phyloP scores from a whole-genome alignment of 2,329 filamentous ascomycete species.

The Aspergillus fumigatus region DNA sequence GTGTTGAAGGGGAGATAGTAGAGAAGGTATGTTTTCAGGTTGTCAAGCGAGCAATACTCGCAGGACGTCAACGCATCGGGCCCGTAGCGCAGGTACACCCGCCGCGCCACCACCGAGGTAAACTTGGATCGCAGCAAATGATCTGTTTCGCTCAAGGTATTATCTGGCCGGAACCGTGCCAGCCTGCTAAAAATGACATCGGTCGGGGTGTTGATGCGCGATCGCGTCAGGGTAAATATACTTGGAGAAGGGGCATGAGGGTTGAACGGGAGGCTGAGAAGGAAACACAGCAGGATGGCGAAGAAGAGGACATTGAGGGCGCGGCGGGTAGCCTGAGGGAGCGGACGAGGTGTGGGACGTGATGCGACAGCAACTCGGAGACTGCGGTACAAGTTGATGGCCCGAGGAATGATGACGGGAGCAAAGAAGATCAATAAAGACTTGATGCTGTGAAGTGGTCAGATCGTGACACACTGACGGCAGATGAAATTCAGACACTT shows the following conservation, averaged over 20 bases:
- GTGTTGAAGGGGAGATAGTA: constrained; percentile 70
- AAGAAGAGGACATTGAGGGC: constrained; percentile 51
- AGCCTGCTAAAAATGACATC: constrained; percentile 81
- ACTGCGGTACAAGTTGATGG: constrained; percentile 35
- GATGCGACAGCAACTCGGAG: constrained; percentile 30
- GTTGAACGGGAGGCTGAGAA: constrained; percentile 64
- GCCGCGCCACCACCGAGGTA: constrained; percentile 64
- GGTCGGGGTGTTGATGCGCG: constrained; percentile 77
- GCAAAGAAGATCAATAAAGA: constrained; percentile 41
- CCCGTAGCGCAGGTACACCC: constrained; percentile 81
- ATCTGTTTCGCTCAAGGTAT: constrained; percentile 51
- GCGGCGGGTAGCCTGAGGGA: constrained; percentile 31
- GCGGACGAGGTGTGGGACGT: constrained; percentile 34
- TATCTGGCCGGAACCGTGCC: constrained; percentile 36
- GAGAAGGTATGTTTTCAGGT: constrained; percentile 66
- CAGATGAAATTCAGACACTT: constrained; percentile 8
- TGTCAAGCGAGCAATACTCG: constrained; percentile 74
- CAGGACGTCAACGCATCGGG: constrained; percentile 69
- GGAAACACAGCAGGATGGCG: constrained; percentile 49
- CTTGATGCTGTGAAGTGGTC: constrained; percentile 32
- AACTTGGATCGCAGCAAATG: constrained; percentile 64
- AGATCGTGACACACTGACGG: neutral
- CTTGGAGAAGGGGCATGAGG: constrained; percentile 54
- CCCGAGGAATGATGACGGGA: constrained; percentile 38
- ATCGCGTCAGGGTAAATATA: constrained; percentile 71